Base-by-base conservation (phyloP, 371 early-diverging fungal genomes). In the Circinella minor region DNA sequence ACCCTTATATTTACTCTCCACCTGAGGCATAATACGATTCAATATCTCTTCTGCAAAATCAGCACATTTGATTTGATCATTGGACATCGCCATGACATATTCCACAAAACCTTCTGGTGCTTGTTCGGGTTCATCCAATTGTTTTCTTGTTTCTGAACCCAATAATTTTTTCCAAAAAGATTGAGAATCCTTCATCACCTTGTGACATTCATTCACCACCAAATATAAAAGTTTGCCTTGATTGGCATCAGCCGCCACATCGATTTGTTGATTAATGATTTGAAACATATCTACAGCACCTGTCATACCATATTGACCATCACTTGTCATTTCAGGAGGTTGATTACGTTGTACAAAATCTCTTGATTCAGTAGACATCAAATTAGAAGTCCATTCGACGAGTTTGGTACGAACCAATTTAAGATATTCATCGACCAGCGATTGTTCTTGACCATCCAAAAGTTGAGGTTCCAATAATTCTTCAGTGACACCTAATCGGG, bases 191-290 rank as follows among this genome's bases (percentile, higher is more conserved):
- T 90, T 90, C 76, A 97, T 89, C 2, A 91, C 89, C 48, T 88
- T 87, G 74, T 91, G 86, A 78, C 98, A 98, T 77, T 96, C 97
- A 18, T 81, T 81, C 7, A 97, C 84, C 8, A 98, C 93, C 67
- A 96, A 92, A 76, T 88, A 91, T 36, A 98, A 81, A 17, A 99
- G 80, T 64, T 90, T 93, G 17, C 92, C 93, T n/a, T 94, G 91
- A 60, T 92, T 91, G 3, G 94, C 92, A 37, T 92, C 89, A 18
- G 87, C 85, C 0, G 94, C 97, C 10, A 97, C 81, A 63, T 96
- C 95, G 48, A 99, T 89, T 74, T 98, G 98, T 82, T 98, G 97
- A 76, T 96, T 97, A 71, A 98, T 89, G 83, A 98, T 97, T 77
- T 97, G 94, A 78, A 97, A 98, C 74, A 97, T 83, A 63, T 96